Evolutionary conservation across 192 early-diverging fungal genomes (phyloP).

Genomic region (Geranomyces michiganensis): DNA sequence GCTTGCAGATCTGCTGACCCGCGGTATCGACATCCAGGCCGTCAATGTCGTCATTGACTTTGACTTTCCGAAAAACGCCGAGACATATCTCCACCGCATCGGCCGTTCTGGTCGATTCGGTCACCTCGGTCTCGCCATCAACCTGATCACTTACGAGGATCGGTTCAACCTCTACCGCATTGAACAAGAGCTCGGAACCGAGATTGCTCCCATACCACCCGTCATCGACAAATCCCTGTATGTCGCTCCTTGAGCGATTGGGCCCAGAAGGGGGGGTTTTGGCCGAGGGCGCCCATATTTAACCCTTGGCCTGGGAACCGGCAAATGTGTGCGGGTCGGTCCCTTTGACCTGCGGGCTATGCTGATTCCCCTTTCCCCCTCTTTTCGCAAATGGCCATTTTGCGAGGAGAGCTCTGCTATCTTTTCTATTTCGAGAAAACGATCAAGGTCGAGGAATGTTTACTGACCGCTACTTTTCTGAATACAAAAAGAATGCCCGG

Average conservation of each 20-base stretch:
- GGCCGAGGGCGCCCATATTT: no score
- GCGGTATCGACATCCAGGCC: constrained; percentile 99
- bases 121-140: constrained; percentile 96
- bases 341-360: no score
- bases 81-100: constrained; percentile 98
- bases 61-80: constrained; percentile 99
- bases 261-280: no score
- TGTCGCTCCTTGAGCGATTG: constrained; percentile 42
- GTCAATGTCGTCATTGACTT: constrained; percentile 99
- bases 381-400: no score
- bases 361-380: no score
- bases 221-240: constrained; percentile 93
- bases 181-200: constrained; percentile 97
- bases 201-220: constrained; percentile 97
- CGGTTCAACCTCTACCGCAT: constrained; percentile 97
- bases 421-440: no score
- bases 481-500: no score
- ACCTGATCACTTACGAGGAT: constrained; percentile 98
- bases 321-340: no score
- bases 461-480: no score
- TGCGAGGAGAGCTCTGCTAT: no score
- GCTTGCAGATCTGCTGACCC: constrained; percentile 83
- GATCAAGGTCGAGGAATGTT: no score
- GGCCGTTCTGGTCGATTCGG: constrained; percentile 96
- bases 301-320: no score